These are phyloP conservation scores for Metschnikowia kunwiensis DNA, from an alignment of 805 yeast genomes.

Conservation along the genomic window DNA sequence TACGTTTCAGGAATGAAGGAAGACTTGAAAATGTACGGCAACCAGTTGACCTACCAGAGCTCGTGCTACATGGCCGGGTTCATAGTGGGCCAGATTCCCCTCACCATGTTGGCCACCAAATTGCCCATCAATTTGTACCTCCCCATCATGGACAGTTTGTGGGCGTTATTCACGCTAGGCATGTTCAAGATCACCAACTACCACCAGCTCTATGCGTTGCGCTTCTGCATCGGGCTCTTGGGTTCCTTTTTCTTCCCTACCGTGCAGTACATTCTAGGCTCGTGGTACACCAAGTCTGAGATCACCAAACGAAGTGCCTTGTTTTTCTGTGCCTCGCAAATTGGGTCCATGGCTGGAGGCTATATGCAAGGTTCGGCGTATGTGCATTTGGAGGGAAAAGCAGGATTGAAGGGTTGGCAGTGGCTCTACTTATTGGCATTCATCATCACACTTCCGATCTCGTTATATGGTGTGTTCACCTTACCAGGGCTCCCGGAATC, in stretches of 20 bases:
- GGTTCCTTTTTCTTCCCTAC: slow-evolving; percentile 9
- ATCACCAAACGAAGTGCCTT: slow-evolving; percentile 6
- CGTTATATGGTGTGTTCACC: slow-evolving; percentile 12
- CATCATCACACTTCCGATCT: slow-evolving; percentile 7
- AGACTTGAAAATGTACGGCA: slow-evolving; percentile 7
- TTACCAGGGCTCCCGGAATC: slow-evolving; percentile 6
- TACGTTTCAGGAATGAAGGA: slow-evolving; percentile 8
- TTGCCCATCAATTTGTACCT: slow-evolving; percentile 24
- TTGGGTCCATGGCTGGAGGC: slow-evolving; percentile 8
- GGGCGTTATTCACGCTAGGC: slow-evolving; percentile 11
- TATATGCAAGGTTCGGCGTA: slow-evolving; percentile 6
- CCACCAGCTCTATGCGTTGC: slow-evolving; percentile 4
- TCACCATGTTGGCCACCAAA: slow-evolving; percentile 25
- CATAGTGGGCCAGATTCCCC: slow-evolving; percentile 28
- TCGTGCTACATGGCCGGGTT: slow-evolving; percentile 24
- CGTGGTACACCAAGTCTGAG: slow-evolving; percentile 9
- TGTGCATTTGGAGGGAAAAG: slow-evolving; percentile 3
- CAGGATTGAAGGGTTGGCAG: slow-evolving; percentile 6
- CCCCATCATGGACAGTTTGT: slow-evolving; percentile 23
- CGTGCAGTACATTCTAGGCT: slow-evolving; percentile 5
- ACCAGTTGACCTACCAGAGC: slow-evolving; percentile 10
- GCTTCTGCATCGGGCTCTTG: slow-evolving; percentile 6
- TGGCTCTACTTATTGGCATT: slow-evolving; percentile 8
- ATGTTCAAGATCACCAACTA: slow-evolving; percentile 14
- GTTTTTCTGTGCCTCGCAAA: slow-evolving; percentile 7